Base-by-base conservation (phyloP, 352 stramenopile species). In the Phytophthora capsici region DNA sequence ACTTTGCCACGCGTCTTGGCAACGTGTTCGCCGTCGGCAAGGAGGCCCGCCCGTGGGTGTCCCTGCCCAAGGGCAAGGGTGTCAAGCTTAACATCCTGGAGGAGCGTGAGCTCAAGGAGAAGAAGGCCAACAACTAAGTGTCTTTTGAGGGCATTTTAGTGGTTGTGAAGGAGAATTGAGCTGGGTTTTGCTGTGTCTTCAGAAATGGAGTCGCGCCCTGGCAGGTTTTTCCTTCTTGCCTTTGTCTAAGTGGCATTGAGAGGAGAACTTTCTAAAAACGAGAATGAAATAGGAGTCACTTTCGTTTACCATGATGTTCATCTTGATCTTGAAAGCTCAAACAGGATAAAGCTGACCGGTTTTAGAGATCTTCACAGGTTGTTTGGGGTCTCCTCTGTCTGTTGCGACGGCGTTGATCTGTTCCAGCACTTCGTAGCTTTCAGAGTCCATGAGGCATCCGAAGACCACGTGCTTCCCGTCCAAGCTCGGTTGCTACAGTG, bases 61-160 rank as follows among this genome's bases (percentile, higher is more conserved):
- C 95, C 48, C 89, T 99, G 54, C 97, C 98, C 36, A 98, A 98
- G 86, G 97, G 97, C 88, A 98, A 99, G 88, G 98, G 98, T 77
- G 89, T 99, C 84, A 99, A 99, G 95, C 97, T 99, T 73, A 98
- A 83, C 73, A 99, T 99, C 72, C 77, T 99, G 54, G 95, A 99
- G 82, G 91, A 99, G 89, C 82, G 82, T 47, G 77, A 78, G 59
- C 73, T 92, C 46, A 84, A 86, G 53, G 85, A 93, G 71, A 93
- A 92, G 76, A 77, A 80, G 66, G 73, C 76, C 65, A 82, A 85
- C 63, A 87, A 89, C 75, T 91, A 88, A 83, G 46, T 52, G 40
- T 65, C 28, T 40, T 0, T 50, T 34, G 20, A 26, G 13, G 38
- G 47, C 49, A 61, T 51, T 59, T 28, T 7, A 23, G 43, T 66